A percentile compares a stretch with the other conserved stretches of the same genome.
These are phyloP conservation scores for Cyclostephanos invisitatus DNA, from an alignment of 108 stramenopile species.

Conservation along the genomic window DNA sequence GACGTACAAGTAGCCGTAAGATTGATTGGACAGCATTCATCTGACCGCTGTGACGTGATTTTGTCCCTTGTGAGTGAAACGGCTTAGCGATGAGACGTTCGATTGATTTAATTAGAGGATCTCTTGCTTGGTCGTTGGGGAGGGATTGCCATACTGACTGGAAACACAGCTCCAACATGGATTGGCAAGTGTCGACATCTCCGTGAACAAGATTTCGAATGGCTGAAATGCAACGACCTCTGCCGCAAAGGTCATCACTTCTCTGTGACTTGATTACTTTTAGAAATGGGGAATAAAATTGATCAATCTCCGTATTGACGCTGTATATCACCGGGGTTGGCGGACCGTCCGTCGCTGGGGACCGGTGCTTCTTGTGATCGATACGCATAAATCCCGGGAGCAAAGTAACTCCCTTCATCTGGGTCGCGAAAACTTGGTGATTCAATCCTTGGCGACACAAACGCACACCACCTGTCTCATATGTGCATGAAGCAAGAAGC, in stretches of 20 bases:
- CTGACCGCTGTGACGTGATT: constrained; percentile 20
- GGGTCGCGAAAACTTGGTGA: constrained; percentile 6
- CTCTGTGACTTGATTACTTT: constrained; percentile 27
- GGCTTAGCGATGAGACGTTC: constrained; percentile 70
- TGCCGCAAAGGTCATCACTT: constrained; percentile 21
- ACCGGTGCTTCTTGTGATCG: not conserved
- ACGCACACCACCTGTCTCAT: constrained; percentile 15
- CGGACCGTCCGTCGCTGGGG: no score
- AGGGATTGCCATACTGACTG: constrained; percentile 60
- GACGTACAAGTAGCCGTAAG: constrained; percentile 46
- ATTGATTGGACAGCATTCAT: constrained; percentile 57
- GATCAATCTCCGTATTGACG: constrained; percentile 27
- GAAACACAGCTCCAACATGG: constrained; percentile 57
- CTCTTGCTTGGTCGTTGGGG: constrained; percentile 45
- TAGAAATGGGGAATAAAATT: constrained; percentile 25
- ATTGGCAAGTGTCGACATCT: constrained; percentile 50
- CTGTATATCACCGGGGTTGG: no score
- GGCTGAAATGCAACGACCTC: constrained; percentile 51
- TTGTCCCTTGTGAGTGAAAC: constrained; percentile 72
- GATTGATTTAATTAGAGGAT: constrained; percentile 49
- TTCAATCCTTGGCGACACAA: not conserved
- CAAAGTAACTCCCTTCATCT: not conserved
- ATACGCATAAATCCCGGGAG: constrained; percentile 11
- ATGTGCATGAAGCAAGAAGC: constrained; percentile 40
- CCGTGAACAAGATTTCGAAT: constrained; percentile 60